These are phyloP conservation scores for Elymus sibiricus DNA, from an alignment of 176 grass and related monocot species.

Conservation along the genomic window DNA sequence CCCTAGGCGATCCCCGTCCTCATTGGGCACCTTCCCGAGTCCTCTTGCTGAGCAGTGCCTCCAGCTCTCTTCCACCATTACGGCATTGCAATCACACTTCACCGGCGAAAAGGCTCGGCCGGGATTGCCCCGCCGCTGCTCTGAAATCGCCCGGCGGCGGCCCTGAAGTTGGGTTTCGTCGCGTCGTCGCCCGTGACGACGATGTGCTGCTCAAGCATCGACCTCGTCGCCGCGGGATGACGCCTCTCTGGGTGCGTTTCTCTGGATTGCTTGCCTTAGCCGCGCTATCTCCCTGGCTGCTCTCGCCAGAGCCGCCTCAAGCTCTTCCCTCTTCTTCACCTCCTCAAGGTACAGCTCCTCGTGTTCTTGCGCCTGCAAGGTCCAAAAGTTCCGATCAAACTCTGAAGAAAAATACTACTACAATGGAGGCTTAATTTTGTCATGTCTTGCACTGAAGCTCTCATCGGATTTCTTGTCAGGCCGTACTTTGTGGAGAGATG, in stretches of 20 bases:
- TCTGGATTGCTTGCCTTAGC: background rate
- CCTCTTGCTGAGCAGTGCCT: conserved; percentile 12
- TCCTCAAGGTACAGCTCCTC: conserved; percentile 43
- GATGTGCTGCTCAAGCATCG: background rate
- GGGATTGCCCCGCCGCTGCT: background rate
- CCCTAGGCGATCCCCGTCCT: conserved; percentile 59
- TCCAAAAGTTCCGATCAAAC: conserved; percentile 22
- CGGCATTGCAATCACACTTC: background rate
- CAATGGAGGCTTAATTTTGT: background rate
- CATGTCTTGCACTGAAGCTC: background rate
- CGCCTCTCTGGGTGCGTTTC: background rate
- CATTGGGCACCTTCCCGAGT: conserved; percentile 8
- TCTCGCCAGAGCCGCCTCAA: conserved; percentile 48
- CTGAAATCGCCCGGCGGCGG: background rate
- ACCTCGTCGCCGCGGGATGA: background rate
- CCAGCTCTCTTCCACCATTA: background rate
- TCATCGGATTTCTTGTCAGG: background rate
- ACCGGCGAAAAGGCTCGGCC: conserved; percentile 6
- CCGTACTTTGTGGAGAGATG: conserved; percentile 45
- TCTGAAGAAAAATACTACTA: background rate
- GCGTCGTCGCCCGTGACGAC: background rate
- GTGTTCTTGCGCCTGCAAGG: conserved; percentile 47
- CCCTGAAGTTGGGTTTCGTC: background rate
- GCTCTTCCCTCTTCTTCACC: conserved; percentile 40
- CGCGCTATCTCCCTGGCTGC: conserved; percentile 26